Evolutionary conservation across 148 eudicot species (phyloP), one percentile per base, ranked within the genome.

Genomic region (Rhododendron simsii): DNA sequence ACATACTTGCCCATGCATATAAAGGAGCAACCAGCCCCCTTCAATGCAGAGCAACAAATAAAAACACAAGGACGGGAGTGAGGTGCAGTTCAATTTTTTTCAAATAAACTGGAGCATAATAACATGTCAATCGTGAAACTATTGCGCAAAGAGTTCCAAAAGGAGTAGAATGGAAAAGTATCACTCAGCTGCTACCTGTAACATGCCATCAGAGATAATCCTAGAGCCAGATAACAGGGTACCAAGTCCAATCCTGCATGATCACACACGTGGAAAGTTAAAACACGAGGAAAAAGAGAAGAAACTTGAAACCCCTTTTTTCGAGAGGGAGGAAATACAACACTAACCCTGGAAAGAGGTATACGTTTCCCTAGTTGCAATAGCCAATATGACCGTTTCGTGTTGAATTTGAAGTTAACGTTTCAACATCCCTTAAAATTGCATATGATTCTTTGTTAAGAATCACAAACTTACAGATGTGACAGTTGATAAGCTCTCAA

Each of bases 141-240:
- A 30, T 26, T 83, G 39, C 18, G 14, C 21, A 13, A 47, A 48
- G 13, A 48, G 51, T 48, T 65, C 26, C 28, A 73, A 67, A 26
- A n/a, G 71, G 81, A 16, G 35, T 81, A 87, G 48, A 59, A 11
- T 7, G 33, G 37, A 78, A 20, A 84, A 73, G 76, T 94, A 97
- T 98, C 98, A 91, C 88, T 95, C 99, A 74, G 98, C 95, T 86
- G 98, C 98, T 85, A 96, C 98, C 89, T 97, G 99, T 91, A 97
- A 89, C 99, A 97, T 97, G 90, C 99, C 98, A 89, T 97, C 98
- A 10, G 99, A 93, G 83, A 97, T 85, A 35, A 92, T 82, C 85
- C 91, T 91, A 83, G 96, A 89, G 76, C 98, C 99, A 61, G 98
- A 94, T n/a, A 97, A 91, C 87, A 97, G 95, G 82, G 98, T 92